Base-by-base conservation (phyloP, 148 eudicot genomes). In the Chenopodium quinoa region DNA sequence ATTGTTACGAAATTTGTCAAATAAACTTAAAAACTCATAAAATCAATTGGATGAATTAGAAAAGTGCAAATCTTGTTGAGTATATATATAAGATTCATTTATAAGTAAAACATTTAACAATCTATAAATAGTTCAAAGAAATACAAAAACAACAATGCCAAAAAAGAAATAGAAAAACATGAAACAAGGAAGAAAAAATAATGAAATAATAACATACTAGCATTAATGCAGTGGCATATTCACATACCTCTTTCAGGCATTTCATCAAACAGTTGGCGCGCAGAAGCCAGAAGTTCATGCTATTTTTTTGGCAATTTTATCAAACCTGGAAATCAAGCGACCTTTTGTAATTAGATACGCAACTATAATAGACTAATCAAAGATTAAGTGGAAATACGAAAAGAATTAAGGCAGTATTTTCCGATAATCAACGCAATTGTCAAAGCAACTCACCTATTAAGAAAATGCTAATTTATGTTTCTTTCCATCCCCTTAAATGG, bases 211-310 rank as follows among this genome's bases (percentile, higher is more conserved):
- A 48, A 11, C 14, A 48, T 48, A 13, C 12, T 48, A 10, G 12
- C 52, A 48, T 9, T 1, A 12, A 66, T 66, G 71, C 3, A 68
- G 9, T 11, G 1, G 29, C 13, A 13, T 1, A 13, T 10, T 7
- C 44, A 37, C 44, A 37, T 37, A 40, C 44, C 46, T 69, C 46
- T 69, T 0, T 69, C 17, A 5, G 46, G 46, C 73, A 69, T 69
- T 69, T 69, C 73, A 69, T 69, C 46, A 69, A 32, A 13, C 73
- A 67, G 71, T 69, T 69, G 73, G 47, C 73, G 73, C 34, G 44
- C 47, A 69, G 6, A 16, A 14, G 73, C 0, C 47, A 69, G 6
- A 16, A 14, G 73, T 0, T 32, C 7, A 1, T 34, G 20, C 13
- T 12, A 11, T 2, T 50, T 50, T 50, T 50, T 2, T 37, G 3